Conservation (phyloP, 164 flowering plant species). For the Dillenia turbinata region DNA sequence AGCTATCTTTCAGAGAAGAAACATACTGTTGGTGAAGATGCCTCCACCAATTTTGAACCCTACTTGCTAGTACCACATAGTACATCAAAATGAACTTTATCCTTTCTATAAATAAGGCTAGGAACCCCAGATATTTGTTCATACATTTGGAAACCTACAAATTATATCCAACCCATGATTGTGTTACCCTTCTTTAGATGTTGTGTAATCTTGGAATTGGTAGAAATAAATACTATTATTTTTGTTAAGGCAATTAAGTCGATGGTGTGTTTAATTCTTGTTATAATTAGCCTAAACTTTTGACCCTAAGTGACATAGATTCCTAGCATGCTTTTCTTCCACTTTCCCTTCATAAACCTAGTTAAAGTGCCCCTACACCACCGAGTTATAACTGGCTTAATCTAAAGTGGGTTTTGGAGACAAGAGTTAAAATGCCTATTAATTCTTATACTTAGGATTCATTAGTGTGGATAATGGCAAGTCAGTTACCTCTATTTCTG, state of each 20-base stretch:
- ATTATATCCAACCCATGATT: slow-evolving; percentile 8
- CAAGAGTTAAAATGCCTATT: background rate
- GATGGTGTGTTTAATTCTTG: slow-evolving; percentile 1
- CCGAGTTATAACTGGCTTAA: too few relatives aligned
- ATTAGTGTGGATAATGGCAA: background rate
- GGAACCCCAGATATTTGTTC: slow-evolving; percentile 25
- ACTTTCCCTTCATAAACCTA: background rate
- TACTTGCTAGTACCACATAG: slow-evolving; percentile 9
- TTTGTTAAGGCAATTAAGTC: background rate
- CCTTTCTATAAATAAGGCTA: slow-evolving; percentile 19
- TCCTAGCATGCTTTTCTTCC: slow-evolving; percentile 4
- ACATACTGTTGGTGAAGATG: slow-evolving; percentile 7
- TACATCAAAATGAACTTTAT: slow-evolving; percentile 16
- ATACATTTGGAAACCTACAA: slow-evolving; percentile 11
- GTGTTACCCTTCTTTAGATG: slow-evolving; percentile 11
- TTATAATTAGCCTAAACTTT: slow-evolving; percentile 9
- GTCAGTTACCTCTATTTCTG: background rate
- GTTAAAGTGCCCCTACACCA: too few relatives aligned
- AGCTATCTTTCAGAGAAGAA: background rate
- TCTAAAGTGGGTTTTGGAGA: background rate
- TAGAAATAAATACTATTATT: slow-evolving; percentile 13
- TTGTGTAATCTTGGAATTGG: slow-evolving; percentile 19
- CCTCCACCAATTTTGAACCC: slow-evolving; percentile 20
- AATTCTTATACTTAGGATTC: background rate
- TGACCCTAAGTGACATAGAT: slow-evolving; percentile 10